Evolutionary conservation across 164 flowering plant species (phyloP), one percentile per base, ranked within the genome.

Genomic region (Piper betle): DNA sequence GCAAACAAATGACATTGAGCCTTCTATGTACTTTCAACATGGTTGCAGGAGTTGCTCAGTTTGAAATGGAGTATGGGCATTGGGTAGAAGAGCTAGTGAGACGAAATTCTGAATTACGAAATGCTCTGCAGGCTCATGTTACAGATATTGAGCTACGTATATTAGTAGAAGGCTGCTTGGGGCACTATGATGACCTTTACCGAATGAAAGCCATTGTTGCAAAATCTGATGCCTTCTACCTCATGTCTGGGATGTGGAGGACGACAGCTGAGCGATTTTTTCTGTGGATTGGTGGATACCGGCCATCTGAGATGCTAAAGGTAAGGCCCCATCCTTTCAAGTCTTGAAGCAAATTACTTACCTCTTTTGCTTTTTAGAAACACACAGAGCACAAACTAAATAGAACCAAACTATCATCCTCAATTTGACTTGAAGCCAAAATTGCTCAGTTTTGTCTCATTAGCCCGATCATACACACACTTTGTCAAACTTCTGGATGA

Each of bases 201-300:
- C 74, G 77, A 18, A 81, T 87, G 83, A 93, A 93, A 78, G 75
- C 79, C 39, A 61, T 69, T 39, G 93, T 87, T 56, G 87, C 96
- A 52, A 86, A 81, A 66, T 80, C 82, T 62, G 98, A 87, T 67
- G 96, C 87, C 18, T 89, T 87, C 77, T 89, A 81, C 62, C 62
- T 92, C 53, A 84, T 92, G 77, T 86, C 86, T 55, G 96, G 98
- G 70, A 78, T 84, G 88, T 92, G 96, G 96, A 84, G 74, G 74
- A 81, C 96, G n/a, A 63, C 91, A 40, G 80, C 91, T 20, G 98
- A 92, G 59, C 79, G 96, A 1, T 80, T 86, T 75, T 92, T 92
- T 75, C 70, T 81, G 38, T 92, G 98, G 98, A 87, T 92, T 53
- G 98, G 98, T 66, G 98, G 98, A 46, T 87, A 81, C 72, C 89